phyloP scores from a whole-genome alignment of 345 rosid genomes.

The Moricandia arvensis region DNA sequence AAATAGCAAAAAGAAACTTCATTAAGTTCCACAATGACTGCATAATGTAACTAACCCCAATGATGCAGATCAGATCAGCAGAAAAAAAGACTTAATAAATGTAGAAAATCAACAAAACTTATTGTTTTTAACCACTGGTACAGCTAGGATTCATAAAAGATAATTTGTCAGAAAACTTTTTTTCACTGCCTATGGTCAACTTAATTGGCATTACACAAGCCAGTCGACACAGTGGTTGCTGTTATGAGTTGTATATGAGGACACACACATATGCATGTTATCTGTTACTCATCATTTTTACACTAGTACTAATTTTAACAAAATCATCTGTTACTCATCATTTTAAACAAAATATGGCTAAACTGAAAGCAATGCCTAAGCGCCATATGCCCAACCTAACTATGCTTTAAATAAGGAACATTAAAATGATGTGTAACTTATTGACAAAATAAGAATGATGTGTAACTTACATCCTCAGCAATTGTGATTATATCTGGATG shows the following conservation, averaged over 20 bases:
- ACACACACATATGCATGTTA: conserved; percentile 7
- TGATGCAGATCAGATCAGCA: conserved; percentile 9
- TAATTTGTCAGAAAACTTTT: background rate
- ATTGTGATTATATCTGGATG: conserved; percentile 90
- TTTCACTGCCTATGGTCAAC: background rate
- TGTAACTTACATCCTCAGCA: conserved; percentile 84
- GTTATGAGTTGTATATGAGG: conserved; percentile 17
- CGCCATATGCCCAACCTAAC: conserved; percentile 2
- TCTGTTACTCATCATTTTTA: background rate
- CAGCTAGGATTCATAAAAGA: background rate
- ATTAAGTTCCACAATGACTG: conserved; percentile 14
- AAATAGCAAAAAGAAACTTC: conserved; percentile 25
- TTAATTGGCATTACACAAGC: conserved; percentile 13
- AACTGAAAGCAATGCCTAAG: background rate
- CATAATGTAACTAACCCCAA: conserved; percentile 14
- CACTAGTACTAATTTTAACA: background rate
- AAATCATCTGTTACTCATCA: background rate
- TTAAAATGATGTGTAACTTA: background rate
- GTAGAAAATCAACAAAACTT: background rate
- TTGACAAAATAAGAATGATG: background rate
- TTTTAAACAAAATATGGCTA: background rate
- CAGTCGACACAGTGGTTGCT: conserved; percentile 1
- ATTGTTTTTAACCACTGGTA: background rate
- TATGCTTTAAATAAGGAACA: conserved; percentile 7
- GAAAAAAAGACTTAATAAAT: background rate